Evolutionary conservation across 164 flowering plant genomes (phyloP), one percentile per base, ranked within the genome.

Genomic region (Warburgia ugandensis): DNA sequence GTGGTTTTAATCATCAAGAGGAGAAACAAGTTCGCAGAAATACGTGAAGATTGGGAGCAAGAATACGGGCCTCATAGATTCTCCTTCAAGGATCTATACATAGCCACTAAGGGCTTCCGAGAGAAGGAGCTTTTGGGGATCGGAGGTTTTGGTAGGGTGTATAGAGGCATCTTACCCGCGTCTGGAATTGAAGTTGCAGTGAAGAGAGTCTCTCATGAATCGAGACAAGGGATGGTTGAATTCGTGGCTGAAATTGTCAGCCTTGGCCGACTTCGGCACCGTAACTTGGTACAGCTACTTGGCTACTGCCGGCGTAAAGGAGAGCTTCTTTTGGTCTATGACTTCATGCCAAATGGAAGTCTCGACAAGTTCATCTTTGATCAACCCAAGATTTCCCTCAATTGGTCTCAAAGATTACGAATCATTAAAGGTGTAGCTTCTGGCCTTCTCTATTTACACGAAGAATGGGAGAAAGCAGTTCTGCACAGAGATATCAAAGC

Each of bases 91-190:
- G 62, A 52, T 30, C 53, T 63, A 1, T 21, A 28, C 52, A 44
- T 28, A 1, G 62, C 62, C 14, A 63, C 67, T 1, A 51, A 52
- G n/a, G 67, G 61, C 3, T 63, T 63, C 52, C 25, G 17, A 3
- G 67, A 65, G 11, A 41, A 25, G 3, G 55, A 50, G 29, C 37
- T 49, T 3, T 28, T 65, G 0, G 69, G 69, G 29, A 16, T 2
- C 2, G 66, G 70, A 6, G 66, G 59, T 0, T 57, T 66, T 30
- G 70, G 70, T 5, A 19, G 25, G 27, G 70, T 66, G 16, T 66
- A 56, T 42, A 40, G 11, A 28, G 66, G 66, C 12, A 20, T 48
- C 0, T n/a, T 66, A 29, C 62, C 55, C 9, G 17, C 3, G 11
- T 45, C 62, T 25, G 23, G 39, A 25, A 36, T 32, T 1, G 48